Evolutionary conservation across 1,284 basidiomycete genomes (phyloP).

Genomic region (Cutaneotrichosporon sp.): DNA sequence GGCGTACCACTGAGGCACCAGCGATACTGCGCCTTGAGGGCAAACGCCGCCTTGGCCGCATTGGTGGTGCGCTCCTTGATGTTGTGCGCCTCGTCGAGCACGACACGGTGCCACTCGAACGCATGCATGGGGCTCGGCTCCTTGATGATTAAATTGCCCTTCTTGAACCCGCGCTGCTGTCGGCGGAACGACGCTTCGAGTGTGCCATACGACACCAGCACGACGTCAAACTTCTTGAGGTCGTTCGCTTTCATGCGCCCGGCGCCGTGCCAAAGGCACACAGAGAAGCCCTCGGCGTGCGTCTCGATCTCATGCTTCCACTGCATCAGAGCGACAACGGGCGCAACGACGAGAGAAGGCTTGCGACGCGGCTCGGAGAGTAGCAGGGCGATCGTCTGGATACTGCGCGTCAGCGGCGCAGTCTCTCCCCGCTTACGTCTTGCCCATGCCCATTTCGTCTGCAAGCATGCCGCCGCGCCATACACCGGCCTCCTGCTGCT

Average conservation of each 20-base stretch:
- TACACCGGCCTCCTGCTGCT: constrained; percentile 77
- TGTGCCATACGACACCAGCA: constrained; percentile 61
- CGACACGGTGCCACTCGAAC: constrained; percentile 73
- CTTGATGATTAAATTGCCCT: constrained; percentile 76
- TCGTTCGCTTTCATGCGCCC: constrained; percentile 56
- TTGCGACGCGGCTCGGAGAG: constrained; percentile 60
- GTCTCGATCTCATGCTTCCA: constrained; percentile 92
- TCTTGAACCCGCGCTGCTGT: constrained; percentile 85
- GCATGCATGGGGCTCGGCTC: constrained; percentile 82
- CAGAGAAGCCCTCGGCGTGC: constrained; percentile 68
- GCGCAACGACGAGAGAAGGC: constrained; percentile 90
- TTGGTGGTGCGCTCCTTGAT: constrained; percentile 94
- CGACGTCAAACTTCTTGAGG: constrained; percentile 82
- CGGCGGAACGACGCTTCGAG: constrained; percentile 90
- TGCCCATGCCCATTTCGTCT: constrained; percentile 79
- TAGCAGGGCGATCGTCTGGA: constrained; percentile 89
- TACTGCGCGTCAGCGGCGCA: constrained; percentile 54
- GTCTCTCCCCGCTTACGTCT: constrained; percentile 49
- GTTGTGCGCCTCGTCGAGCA: constrained; percentile 94
- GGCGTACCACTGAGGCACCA: constrained; percentile 99
- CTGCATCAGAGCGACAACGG: constrained; percentile 96
- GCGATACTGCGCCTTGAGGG: constrained; percentile 69
- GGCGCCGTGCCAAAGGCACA: constrained; percentile 87
- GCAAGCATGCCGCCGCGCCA: constrained; percentile 94
- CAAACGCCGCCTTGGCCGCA: constrained; percentile 93